Evolutionary conservation across 805 yeast species (phyloP), one percentile per base, ranked within the genome.

Genomic region (Pichia californica): DNA sequence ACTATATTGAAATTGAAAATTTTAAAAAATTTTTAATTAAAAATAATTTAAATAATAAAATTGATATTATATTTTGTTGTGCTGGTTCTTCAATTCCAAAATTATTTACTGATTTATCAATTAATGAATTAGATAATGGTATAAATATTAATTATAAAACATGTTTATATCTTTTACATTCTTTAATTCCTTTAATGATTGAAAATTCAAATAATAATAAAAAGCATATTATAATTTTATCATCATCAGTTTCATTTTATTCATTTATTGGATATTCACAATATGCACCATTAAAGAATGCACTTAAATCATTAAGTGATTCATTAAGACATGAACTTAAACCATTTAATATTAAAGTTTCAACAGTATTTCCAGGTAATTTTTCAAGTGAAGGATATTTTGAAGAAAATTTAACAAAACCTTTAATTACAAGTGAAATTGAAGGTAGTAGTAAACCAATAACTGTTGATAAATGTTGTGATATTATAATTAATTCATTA

Each of bases 231-330:
- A 77, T 79, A 20, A 74, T 70, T 47, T 81, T 74, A 54, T 84
- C 96, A 0, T 86, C 96, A 2, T 84, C 80, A 4, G 77, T 83
- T 9, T 88, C 94, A 3, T 78, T 83, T 51, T 91, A 77, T 67
- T 88, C 96, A 5, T 83, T 91, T 56, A 84, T 88, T 35, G 99
- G 99, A 0, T 93, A 93, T 59, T 74, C 80, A 0, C 91, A 87
- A 54, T 93, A 93, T 58, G 89, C 93, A 0, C 99, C 99, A 1
- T 62, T 80, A 51, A 93, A 93, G 59, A 82, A 87, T 0, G 95
- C 96, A 0, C 60, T 91, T 14, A 73, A 85, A 54, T 68, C 95
- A 0, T 66, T 93, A 13, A 81, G 88, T 0, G 84, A 83, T 38
- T 69, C 83, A 6, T 63, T 93, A 42, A 77, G 96, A 49, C 96